A percentile compares a stretch with the other conserved stretches of the same genome.
Evolutionary conservation across 805 yeast genomes (phyloP).

Genomic region (Saccharomycopsis sp.): DNA sequence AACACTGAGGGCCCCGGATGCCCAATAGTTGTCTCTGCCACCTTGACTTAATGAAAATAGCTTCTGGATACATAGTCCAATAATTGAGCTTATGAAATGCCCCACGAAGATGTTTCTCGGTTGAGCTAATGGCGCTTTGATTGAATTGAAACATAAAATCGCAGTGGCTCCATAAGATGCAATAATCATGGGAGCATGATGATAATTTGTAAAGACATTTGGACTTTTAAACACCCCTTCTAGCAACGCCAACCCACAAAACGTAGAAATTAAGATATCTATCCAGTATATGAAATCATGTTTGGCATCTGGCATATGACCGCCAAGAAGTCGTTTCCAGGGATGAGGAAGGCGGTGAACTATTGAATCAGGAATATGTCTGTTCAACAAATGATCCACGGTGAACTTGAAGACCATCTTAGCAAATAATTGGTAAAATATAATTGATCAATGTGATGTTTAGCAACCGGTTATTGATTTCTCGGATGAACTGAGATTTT

Average conservation of each 20-base stretch:
- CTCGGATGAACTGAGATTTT: too few species aligned
- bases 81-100: conserved; percentile 43
- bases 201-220: conserved; percentile 31
- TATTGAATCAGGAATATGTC: conserved; percentile 19
- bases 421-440: background rate
- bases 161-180: conserved; percentile 61
- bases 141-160: conserved; percentile 48
- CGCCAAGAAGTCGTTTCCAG: conserved; percentile 35
- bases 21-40: conserved; percentile 45
- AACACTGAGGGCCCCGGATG: conserved; percentile 52
- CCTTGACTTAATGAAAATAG: conserved; percentile 39
- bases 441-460: too few species aligned
- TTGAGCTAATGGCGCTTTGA: conserved; percentile 54
- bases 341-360: conserved; percentile 31
- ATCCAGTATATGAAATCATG: conserved; percentile 39
- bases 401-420: conserved; percentile 12
- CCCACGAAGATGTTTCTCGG: conserved; percentile 55
- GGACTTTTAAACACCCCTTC: conserved; percentile 39
- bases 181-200: conserved; percentile 41
- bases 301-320: conserved; percentile 22
- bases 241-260: conserved; percentile 38
- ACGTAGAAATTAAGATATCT: conserved; percentile 39
- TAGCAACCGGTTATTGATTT: too few species aligned
- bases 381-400: conserved; percentile 6
- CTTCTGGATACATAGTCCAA: conserved; percentile 50